These are phyloP conservation scores for Nicotiana benthamiana DNA, from an alignment of 257 asterid genomes.

Conservation along the genomic window DNA sequence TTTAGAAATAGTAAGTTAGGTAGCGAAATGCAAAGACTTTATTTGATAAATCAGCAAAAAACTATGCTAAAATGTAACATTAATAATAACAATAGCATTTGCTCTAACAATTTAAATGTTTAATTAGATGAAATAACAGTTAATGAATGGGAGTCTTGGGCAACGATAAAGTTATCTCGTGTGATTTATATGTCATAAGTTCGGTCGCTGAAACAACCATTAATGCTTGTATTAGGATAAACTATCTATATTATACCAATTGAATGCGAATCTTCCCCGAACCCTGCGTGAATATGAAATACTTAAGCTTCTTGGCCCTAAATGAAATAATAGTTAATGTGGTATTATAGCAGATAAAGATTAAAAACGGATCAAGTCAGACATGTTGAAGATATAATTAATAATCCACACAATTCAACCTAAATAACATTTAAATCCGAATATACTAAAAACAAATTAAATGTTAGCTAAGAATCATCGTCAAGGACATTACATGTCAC, in stretches of 20 bases:
- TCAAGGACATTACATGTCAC: neutral
- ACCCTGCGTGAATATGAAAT: too few relatives aligned
- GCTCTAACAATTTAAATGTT: neutral
- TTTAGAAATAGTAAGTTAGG: constrained; percentile 1
- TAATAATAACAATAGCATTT: too few relatives aligned
- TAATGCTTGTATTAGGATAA: too few relatives aligned
- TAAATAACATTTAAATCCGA: neutral
- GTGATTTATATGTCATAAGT: too few relatives aligned
- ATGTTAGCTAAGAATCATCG: neutral
- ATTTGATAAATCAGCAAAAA: neutral
- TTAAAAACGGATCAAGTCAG: neutral
- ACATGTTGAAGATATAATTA: neutral
- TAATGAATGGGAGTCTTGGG: too few relatives aligned
- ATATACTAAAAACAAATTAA: neutral
- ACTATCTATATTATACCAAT: too few relatives aligned
- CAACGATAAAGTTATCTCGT: too few relatives aligned
- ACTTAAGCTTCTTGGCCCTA: too few relatives aligned
- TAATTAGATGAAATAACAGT: neutral
- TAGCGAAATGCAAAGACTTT: neutral
- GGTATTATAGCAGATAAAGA: too few relatives aligned
- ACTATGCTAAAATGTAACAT: neutral
- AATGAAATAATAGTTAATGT: too few relatives aligned
- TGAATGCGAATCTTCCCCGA: too few relatives aligned
- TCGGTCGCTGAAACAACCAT: too few relatives aligned
- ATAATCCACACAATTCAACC: neutral